Conservation (phyloP, 2,329 filamentous ascomycete genomes). For the Arachnomyces sp. region DNA sequence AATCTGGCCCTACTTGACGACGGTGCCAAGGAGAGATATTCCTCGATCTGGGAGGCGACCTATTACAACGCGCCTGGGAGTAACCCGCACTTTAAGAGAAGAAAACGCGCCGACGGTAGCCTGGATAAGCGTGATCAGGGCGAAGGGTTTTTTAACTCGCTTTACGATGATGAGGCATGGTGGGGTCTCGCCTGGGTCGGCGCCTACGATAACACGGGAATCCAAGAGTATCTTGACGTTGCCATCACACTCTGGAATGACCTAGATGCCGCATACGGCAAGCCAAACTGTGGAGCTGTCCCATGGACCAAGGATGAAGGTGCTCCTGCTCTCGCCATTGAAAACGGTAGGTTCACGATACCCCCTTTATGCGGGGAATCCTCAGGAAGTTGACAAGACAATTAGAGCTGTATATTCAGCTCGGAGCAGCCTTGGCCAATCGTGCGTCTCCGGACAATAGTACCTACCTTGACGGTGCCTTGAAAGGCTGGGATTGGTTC, state of each 20-base stretch:
- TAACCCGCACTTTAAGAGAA: no score
- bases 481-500: conserved; percentile 46
- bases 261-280: conserved; percentile 37
- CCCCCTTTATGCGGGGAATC: no score
- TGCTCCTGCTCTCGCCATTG: conserved; percentile 45
- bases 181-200: conserved; percentile 48
- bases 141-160: conserved; percentile 32
- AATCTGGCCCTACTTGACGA: no score
- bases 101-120: no score
- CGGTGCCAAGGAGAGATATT: no score
- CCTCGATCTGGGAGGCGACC: no score
- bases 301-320: conserved; percentile 26
- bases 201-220: conserved; percentile 44
- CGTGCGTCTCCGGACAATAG: conserved; percentile 30
- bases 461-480: conserved; percentile 39
- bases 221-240: conserved; percentile 37
- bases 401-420: conserved; percentile 45
- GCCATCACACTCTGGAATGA: conserved; percentile 43
- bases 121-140: background rate
- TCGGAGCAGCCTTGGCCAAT: conserved; percentile 48
- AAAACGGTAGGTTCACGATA: conserved; percentile 32
- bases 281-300: conserved; percentile 23
- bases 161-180: conserved; percentile 48
- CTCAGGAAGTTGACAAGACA: no score
- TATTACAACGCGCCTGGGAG: no score